Evolutionary conservation across 1,139 yeast genomes (phyloP), one percentile per base, ranked within the genome.

Genomic region (Taiozyma sp.): DNA sequence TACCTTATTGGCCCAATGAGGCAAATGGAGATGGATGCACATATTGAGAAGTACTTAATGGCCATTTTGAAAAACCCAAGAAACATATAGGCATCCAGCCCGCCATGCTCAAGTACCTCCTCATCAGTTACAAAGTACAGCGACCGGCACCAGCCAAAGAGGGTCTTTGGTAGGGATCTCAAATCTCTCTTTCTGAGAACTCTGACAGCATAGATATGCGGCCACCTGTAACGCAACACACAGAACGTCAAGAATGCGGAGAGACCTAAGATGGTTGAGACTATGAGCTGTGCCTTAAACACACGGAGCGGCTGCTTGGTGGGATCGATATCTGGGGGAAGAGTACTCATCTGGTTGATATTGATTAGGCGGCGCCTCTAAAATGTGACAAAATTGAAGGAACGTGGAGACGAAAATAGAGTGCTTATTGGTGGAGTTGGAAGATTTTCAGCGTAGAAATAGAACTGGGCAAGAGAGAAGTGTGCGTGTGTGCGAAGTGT

Each of bases 1-100:
- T 84, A 83, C 52, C 96, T 64, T 7, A 89, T 74, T 0, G 97
- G 96, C 14, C 90, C 83, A 42, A 89, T 80, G 23, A 89, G 74
- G 24, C 80, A 71, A 24, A 85, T 64, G 2, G 93, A 92, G 51
- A 87, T 76, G 2, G 85, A 56, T 2, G 86, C 74, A 62, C 88
- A 79, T 1, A 78, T 70, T 8, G 78, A 67, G 30, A 89, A 70
- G 39, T 84, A 75, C 62, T 79, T 79, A 52, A 88, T 84, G 41
- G 91, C 80, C 84, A 87, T 84, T 57, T 81, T 79, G 74, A 89
- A 90, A 67, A 89, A 89, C 16, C 87, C 85, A 30, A 89, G 70
- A 62, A 85, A 89, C 50, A 83, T 88, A 58, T 76, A 83, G 0
- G 88, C 85, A 63, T 83, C 89, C 27, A 83, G 65, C 0, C 89